Percentiles rank a stretch among this genome's conserved stretches.
Conservation (phyloP, 2,329 filamentous ascomycete species). For the Lecanosticta acicola region DNA sequence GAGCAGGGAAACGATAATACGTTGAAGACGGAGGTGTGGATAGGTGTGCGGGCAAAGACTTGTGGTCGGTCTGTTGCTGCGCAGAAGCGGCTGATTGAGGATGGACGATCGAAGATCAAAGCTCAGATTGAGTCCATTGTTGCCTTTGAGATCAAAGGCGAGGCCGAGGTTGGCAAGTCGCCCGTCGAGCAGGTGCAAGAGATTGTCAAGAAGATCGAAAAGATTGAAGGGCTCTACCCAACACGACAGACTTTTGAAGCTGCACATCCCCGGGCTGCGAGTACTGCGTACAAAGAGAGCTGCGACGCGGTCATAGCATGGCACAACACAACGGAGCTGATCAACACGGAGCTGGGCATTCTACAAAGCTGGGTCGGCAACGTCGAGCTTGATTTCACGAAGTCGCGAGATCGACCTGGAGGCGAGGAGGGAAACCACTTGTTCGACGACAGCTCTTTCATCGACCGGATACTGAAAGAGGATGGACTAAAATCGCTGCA, state of each 20-base stretch:
- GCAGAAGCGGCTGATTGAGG: conserved; percentile 82
- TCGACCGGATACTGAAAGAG: conserved; percentile 91
- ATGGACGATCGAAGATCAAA: conserved; percentile 68
- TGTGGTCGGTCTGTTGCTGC: conserved; percentile 79
- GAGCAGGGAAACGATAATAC: conserved; percentile 68
- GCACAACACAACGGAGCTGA: conserved; percentile 95
- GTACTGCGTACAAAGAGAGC: conserved; percentile 70
- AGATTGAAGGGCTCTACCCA: conserved; percentile 78
- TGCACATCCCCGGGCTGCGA: conserved; percentile 71
- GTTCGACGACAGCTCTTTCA: conserved; percentile 84
- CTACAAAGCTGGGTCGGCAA: conserved; percentile 97
- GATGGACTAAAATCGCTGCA: conserved; percentile 90
- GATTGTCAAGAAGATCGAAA: conserved; percentile 84
- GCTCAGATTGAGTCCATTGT: conserved; percentile 79
- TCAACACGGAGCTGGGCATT: conserved; percentile 88
- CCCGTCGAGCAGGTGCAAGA: conserved; percentile 84
- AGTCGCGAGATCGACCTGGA: conserved; percentile 63
- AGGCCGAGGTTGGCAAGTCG: conserved; percentile 83
- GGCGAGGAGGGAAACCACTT: conserved; percentile 60
- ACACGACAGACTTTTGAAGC: conserved; percentile 67
- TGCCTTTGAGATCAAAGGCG: conserved; percentile 88
- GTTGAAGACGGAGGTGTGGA: conserved; percentile 69
- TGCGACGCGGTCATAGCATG: conserved; percentile 87
- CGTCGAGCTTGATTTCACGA: conserved; percentile 83
- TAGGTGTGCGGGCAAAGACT: conserved; percentile 75